Evolutionary conservation across 78 protist genomes (phyloP), one percentile per base, ranked within the genome.

Genomic region (Carpediemonas membranifera): DNA sequence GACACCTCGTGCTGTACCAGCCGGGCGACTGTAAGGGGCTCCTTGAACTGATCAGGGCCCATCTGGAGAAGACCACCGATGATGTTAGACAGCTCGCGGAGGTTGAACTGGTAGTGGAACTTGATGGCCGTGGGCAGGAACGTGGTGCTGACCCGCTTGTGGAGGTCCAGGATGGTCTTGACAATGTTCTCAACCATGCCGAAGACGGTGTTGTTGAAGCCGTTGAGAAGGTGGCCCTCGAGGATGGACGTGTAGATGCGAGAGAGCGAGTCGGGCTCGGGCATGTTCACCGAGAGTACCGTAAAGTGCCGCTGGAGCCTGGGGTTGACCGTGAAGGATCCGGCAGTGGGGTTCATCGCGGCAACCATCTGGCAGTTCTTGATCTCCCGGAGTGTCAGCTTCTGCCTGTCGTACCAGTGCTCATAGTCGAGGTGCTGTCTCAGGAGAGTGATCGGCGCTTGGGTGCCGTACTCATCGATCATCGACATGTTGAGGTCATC

Each of bases 71-170:
- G 33, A 27, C 87, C 90, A 28, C 71, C 80, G 71, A 73, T 44
- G 34, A 85, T 35, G 53, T 52, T 63, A 2, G 72, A 59, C 24
- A 89, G 30, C 24, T 85, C 90, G 24, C 94, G 81, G 55, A 89
- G 53, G 72, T 89, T 89, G 81, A 84, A 89, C 60, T 74, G 62
- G 76, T 89, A 89, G 75, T 89, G 94, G 83, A 89, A 89, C 74
- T 85, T 85, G 72, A 79, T 39, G 60, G 90, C 87, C 1, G 89
- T 79, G 15, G 87, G 87, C 21, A 76, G 61, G 83, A 89, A 89
- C 0, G 24, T 24, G 16, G 55, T 34, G 25, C 74, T 27, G 34
- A 85, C 84, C 19, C 1, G 7, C n/a, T 15, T n/a, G 82, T 82
- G 88, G 2, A 85, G 41, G 25, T 55, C 67, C 30, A 83, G 1